phyloP scores from a whole-genome alignment of 2,329 filamentous ascomycete genomes.

The Fragosphaeria purpurea region DNA sequence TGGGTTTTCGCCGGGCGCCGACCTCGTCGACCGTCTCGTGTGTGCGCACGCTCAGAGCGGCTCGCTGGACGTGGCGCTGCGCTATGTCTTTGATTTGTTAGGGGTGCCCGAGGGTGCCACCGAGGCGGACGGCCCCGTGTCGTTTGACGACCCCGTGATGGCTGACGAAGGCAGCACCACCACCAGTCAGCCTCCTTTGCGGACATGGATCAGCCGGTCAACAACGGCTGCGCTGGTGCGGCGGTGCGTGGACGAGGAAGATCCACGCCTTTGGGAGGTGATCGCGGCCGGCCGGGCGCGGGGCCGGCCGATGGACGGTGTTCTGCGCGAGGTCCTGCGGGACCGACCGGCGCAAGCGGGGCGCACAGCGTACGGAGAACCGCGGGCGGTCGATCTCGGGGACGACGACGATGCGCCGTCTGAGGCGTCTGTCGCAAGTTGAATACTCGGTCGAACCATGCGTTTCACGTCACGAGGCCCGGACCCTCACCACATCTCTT shows the following conservation, averaged over 20 bases:
- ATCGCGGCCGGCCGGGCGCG: constrained; percentile 15
- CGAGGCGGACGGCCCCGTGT: neutral
- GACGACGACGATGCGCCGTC: neutral
- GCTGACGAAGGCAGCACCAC: neutral
- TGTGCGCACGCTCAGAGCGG: constrained; percentile 22
- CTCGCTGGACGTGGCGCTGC: constrained; percentile 24
- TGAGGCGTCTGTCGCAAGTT: neutral
- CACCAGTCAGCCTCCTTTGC: constrained; percentile 4
- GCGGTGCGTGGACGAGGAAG: constrained; percentile 23
- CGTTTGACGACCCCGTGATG: neutral
- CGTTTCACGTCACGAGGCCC: too few relatives aligned
- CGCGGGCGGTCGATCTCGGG: constrained; percentile 1
- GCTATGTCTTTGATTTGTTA: constrained; percentile 20
- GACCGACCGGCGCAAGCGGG: neutral
- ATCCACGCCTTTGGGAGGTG: constrained; percentile 23
- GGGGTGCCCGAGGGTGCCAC: neutral
- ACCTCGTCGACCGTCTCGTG: constrained; percentile 23
- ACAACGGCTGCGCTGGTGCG: constrained; percentile 24
- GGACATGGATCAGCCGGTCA: constrained; percentile 22
- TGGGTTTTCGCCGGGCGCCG: constrained; percentile 19
- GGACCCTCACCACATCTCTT: too few relatives aligned
- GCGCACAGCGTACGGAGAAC: constrained; percentile 7
- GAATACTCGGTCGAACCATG: too few relatives aligned
- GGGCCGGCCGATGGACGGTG: constrained; percentile 12
- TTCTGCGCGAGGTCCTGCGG: constrained; percentile 5